phyloP scores from a whole-genome alignment of 2,329 filamentous ascomycete genomes.

The Graphilbum fragrans region DNA sequence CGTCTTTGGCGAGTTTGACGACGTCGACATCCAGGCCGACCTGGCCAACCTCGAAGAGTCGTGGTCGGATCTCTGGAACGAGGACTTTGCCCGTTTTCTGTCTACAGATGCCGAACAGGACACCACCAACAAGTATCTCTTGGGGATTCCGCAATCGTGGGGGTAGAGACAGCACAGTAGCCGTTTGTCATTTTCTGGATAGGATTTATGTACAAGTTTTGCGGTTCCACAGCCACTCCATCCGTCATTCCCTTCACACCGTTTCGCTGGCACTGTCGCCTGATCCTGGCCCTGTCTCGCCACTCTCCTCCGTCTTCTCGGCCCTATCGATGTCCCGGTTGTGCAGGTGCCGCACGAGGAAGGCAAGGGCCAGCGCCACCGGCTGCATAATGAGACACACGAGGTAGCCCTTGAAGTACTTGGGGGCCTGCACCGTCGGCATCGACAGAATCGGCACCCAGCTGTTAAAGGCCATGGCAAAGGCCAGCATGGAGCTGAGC shows the following conservation, averaged over 20 bases:
- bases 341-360: constrained; percentile 2
- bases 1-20: background rate
- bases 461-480: constrained; percentile 23
- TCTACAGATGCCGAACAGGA: background rate
- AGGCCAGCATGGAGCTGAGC: constrained; percentile 26
- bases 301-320: background rate
- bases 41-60: constrained; percentile 2
- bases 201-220: too few species aligned
- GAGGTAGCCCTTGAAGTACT: constrained; percentile 16
- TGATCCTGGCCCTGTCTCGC: too few species aligned
- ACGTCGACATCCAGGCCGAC: background rate
- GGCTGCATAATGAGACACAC: constrained; percentile 7
- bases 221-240: too few species aligned
- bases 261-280: too few species aligned
- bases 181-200: too few species aligned
- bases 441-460: constrained; percentile 21
- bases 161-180: too few species aligned
- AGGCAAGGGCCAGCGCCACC: background rate
- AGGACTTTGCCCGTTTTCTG: constrained; percentile 3
- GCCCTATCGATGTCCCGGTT: background rate
- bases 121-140: constrained; percentile 4
- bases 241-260: too few species aligned
- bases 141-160: constrained; percentile 6
- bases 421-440: constrained; percentile 18
- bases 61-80: constrained; percentile 7